Base-by-base conservation (phyloP, 331 rosid species). In the Pyracantha coccinea region DNA sequence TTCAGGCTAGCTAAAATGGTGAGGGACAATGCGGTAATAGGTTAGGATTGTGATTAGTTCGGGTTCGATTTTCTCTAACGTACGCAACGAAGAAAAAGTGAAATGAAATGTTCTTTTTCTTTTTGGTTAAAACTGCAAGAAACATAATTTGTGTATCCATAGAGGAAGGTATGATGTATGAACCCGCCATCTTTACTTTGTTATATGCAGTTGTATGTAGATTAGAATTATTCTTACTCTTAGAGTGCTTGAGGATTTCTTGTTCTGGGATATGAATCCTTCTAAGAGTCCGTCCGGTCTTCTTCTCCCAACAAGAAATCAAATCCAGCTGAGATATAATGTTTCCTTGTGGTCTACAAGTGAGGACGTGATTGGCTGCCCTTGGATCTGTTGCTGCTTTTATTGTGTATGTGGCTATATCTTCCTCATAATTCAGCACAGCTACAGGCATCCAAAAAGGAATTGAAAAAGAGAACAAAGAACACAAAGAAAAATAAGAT, bases 371-470 rank as follows among this genome's bases (percentile, higher is more conserved):
- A 45, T 85, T 82, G 3, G 8, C 83, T 14, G 44, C 82, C 62
- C 80, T 79, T 31, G 69, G 73, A 77, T 85, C 86, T 28, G 69
- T 79, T 28, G 78, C 85, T 35, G 82, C 82, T 58, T 71, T 79
- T 23, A 85, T 32, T 0, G 88, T 79, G 68, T 78, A 79, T 7
- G 44, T 61, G 5, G 86, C 88, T 16, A 85, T 75, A 58, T 85
- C 86, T 79, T 76, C 67, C 69, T 85, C 86, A 29, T 77, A 73
- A 29, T 76, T 85, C 50, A 85, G 61, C 69, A 85, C 84, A 13
- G 77, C 86, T 81, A 8, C 11, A 41, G 47, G 14, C 4, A 41
- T 41, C 47, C 15, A 10, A 11, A 41, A 41, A 41, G 4, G 15
- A 41, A 38, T 10, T 9, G 4, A 3, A 41, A 10, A 41, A 41